Conservation (phyloP, 371 early-diverging fungal species). For the Blyttiomyces sp. region DNA sequence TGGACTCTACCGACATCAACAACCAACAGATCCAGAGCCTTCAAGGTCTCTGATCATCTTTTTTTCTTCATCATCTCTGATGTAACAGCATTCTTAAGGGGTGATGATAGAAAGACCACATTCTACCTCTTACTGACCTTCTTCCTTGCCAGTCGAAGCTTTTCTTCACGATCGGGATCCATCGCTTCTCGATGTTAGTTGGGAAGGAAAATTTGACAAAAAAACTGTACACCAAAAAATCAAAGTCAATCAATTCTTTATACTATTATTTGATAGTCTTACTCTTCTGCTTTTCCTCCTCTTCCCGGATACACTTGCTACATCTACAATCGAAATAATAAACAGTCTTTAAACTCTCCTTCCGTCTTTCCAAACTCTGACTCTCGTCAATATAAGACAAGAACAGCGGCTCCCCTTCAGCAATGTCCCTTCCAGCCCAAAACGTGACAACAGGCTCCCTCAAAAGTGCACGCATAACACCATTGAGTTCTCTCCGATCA, state of each 20-base stretch:
- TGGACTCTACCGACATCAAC: no score
- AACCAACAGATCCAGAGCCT: no score
- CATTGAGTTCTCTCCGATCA: neutral
- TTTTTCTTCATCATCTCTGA: no score
- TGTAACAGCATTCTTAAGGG: no score
- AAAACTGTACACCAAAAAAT: no score
- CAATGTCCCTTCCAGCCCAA: neutral
- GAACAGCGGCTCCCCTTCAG: neutral
- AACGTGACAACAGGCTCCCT: neutral
- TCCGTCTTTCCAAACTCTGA: neutral
- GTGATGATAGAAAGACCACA: no score
- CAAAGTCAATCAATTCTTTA: no score
- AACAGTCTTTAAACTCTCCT: neutral
- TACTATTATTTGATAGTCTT: no score
- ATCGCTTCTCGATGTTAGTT: no score
- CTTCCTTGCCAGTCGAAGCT: constrained; percentile 18
- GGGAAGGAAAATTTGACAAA: no score
- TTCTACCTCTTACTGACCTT: constrained; percentile 11
- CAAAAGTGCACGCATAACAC: neutral
- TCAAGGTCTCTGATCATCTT: no score
- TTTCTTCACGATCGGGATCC: constrained; percentile 16
- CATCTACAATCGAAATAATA: neutral
- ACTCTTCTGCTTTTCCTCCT: no score
- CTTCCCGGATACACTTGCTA: neutral
- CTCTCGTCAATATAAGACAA: neutral